A percentile compares a stretch with the other conserved stretches of the same genome.
Evolutionary conservation across 139 green algal species (phyloP).

Genomic region (Chlorella sp.): DNA sequence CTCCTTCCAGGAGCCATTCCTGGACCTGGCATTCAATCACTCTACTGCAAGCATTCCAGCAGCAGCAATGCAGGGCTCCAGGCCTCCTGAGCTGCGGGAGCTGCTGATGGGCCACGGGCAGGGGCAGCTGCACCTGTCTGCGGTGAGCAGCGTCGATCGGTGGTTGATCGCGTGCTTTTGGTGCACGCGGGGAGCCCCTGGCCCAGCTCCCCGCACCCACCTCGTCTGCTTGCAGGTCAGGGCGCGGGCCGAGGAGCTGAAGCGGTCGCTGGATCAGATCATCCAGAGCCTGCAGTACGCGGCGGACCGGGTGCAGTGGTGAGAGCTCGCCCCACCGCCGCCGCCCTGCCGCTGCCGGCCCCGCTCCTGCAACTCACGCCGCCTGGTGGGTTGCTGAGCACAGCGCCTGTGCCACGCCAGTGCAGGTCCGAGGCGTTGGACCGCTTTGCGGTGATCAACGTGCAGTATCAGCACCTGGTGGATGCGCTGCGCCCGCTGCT

Average conservation of each 20-base stretch:
- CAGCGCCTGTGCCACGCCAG: background rate
- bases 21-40: no score
- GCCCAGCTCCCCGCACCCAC: no score
- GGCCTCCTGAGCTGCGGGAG: background rate
- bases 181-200: no score
- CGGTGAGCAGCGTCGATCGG: no score
- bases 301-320: constrained; percentile 47
- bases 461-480: constrained; percentile 56
- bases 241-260: constrained; percentile 45
- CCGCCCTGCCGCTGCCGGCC: background rate
- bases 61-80: no score
- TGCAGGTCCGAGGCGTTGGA: constrained; percentile 57
- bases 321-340: background rate
- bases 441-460: constrained; percentile 59
- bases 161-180: no score
- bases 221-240: constrained; percentile 16
- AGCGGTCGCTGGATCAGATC: constrained; percentile 42
- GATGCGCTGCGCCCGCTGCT: constrained; percentile 57
- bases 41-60: no score
- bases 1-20: no score
- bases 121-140: constrained; percentile 38
- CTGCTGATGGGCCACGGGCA: constrained; percentile 23
- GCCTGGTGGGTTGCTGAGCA: no score
- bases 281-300: constrained; percentile 49
- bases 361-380: no score